phyloP scores from a whole-genome alignment of 257 asterid genomes.

The Ilex asprella region DNA sequence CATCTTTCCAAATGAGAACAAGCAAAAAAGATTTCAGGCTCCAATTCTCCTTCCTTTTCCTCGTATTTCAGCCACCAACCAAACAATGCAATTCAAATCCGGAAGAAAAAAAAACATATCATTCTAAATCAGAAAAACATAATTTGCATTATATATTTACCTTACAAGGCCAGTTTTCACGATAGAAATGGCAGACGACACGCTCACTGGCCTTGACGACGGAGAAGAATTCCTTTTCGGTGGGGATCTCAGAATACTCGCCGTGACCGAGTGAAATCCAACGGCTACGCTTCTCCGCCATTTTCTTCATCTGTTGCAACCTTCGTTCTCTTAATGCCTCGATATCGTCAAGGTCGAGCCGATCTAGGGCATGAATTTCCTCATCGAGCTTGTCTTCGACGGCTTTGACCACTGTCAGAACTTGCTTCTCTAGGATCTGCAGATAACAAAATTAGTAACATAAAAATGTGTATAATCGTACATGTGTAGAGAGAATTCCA shows the following conservation, averaged over 20 bases:
- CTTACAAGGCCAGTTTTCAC: conserved; percentile 99
- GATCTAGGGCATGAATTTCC: conserved; percentile 74
- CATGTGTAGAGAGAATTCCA: no score
- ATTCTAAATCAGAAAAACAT: background rate
- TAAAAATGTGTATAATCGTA: background rate
- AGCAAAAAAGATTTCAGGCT: no score
- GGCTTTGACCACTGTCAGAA: conserved; percentile 87
- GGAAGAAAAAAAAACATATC: background rate
- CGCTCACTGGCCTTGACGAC: conserved; percentile 92
- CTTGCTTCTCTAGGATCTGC: conserved; percentile 84
- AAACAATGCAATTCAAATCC: conserved; percentile 1
- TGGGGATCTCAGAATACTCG: conserved; percentile 80
- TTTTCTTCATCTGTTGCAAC: conserved; percentile 94
- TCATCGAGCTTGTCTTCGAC: conserved; percentile 97
- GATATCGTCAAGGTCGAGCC: conserved; percentile 73
- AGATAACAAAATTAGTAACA: background rate
- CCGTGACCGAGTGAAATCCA: conserved; percentile 96
- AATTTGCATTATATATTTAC: conserved; percentile 20
- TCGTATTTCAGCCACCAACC: no score
- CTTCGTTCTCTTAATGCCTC: conserved; percentile 87
- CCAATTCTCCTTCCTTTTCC: no score
- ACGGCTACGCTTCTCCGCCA: conserved; percentile 92
- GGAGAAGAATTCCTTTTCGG: conserved; percentile 90
- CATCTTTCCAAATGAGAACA: no score
- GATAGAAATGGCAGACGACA: conserved; percentile 95